Evolutionary conservation across 1,284 basidiomycete genomes (phyloP), one percentile per base, ranked within the genome.

Genomic region (Leccinum variabile): DNA sequence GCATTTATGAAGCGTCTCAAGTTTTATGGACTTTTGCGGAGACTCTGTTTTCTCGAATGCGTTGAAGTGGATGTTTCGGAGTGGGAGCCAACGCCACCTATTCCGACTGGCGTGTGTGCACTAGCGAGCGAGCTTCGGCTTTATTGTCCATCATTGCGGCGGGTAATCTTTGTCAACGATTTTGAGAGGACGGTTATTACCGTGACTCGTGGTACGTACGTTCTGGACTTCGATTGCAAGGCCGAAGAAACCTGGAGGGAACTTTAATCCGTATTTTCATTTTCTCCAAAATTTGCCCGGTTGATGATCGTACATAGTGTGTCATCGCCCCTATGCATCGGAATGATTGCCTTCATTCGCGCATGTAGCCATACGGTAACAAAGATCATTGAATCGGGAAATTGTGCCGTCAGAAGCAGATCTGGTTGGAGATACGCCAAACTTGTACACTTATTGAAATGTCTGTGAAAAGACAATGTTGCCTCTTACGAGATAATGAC

Each of bases 11-110:
- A 88, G 87, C 80, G 86, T 46, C 79, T 89, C 46, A 75, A 77
- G 44, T 84, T 88, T 69, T 89, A 88, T 65, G 83, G 81, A 3
- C 73, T 83, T 44, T 77, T 89, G 60, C 82, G 83, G 77, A 80
- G 77, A 25, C 75, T 88, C 18, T 76, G 75, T 4, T 73, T 71
- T 28, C 77, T 89, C 11, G 76, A 80, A 64, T 84, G 82, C 63
- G 68, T 86, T 50, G 87, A 89, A 65, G 74, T 89, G 14, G 87
- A 89, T 46, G 78, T 89, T 25, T 82, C 83, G 14, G 81, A 83
- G 54, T 89, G 87, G 87, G 79, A 80, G 5, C 87, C 87, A 6
- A 71, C 82, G 3, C 87, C 85, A 8, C 72, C 77, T 18, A 76
- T 81, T 52, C 77, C 78, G 2, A 73, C 79, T 11, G 86, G 86